Base-by-base conservation (phyloP, 2,329 filamentous ascomycete species). In the Polychaeton citri region DNA sequence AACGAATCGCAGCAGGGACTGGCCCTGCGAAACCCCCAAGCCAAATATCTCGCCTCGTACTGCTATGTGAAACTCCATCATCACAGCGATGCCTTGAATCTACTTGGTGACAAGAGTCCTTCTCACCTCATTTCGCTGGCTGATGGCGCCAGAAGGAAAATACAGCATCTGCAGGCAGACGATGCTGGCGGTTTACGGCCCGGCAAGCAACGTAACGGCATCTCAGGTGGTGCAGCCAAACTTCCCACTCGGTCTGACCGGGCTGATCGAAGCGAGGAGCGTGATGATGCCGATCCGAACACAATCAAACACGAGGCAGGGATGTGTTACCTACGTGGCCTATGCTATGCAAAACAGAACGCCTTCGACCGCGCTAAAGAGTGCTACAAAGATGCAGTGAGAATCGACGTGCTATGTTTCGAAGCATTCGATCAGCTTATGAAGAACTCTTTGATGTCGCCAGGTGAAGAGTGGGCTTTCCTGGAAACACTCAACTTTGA, bases 401-500 rank as follows among this genome's bases (percentile, higher is more conserved):
- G 83, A 42, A 95, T 98, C 52, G 90, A 98, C 54, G 87, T 96
- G 3, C 87, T 94, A 58, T 98, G 90, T 61, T 96, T 94, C 54
- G 90, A 98, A 60, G 90, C 90, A 0, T 96, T 98, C 54, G 87
- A 95, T 50, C 87, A 96, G 64, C 72, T 98, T 37, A 95, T 96
- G 78, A 85, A 86, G 63, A 98, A 98, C 62, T 83, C 83, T 15
- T 70, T 98, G 42, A 81, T 98, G 74, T 75, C 75, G 16, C 86
- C 87, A 0, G 78, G 83, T 21, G 87, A 95, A 59, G 87, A 95
- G 55, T 84, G 88, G 72, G 73, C 79, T 34, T 94, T 95, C 43
- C 70, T 95, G 30, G 80, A 90, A 46, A 84, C 81, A 35, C 71
- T 95, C 16, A 78, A 95, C 60, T 98, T 98, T 55, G 86, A 93